These are phyloP conservation scores for Pythium rishiriense DNA, from an alignment of 352 stramenopile species.

Conservation along the genomic window DNA sequence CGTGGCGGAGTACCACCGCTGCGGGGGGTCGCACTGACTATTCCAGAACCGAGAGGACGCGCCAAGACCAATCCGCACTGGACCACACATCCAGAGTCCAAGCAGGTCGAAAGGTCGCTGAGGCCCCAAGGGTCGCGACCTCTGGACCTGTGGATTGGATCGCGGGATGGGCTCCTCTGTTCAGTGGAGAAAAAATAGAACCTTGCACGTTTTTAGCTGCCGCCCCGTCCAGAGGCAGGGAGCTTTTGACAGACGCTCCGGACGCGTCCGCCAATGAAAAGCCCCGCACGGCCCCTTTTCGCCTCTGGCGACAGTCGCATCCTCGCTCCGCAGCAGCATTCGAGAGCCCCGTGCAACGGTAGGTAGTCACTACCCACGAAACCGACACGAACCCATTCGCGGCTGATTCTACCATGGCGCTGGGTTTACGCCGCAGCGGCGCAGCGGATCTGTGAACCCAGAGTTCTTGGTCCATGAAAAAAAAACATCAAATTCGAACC, in stretches of 20 bases:
- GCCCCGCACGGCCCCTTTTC: not conserved
- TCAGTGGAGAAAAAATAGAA: slow-evolving; percentile 8
- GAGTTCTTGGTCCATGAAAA: not conserved
- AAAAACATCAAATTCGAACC: slow-evolving; percentile 7
- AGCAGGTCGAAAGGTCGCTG: slow-evolving; percentile 6
- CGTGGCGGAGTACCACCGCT: no score
- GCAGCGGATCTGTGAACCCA: slow-evolving; percentile 5
- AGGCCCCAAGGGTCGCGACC: slow-evolving; percentile 12
- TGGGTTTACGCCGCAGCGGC: slow-evolving; percentile 2
- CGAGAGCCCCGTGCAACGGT: not conserved
- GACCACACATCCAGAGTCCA: no score
- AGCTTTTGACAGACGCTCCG: not conserved
- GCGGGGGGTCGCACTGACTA: no score
- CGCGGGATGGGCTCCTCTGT: not conserved
- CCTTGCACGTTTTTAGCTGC: slow-evolving; percentile 8
- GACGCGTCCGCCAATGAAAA: not conserved
- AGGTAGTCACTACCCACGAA: no score
- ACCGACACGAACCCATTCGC: not conserved
- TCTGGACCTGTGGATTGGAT: slow-evolving; percentile 6
- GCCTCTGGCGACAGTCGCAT: slow-evolving; percentile 11
- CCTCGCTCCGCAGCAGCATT: slow-evolving; percentile 4
- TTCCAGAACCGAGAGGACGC: no score
- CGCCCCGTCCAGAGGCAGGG: not conserved
- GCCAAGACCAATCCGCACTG: no score
- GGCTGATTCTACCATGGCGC: not conserved